phyloP scores from a whole-genome alignment of 768 basidiomycete species.

The Termitomyces sp. region DNA sequence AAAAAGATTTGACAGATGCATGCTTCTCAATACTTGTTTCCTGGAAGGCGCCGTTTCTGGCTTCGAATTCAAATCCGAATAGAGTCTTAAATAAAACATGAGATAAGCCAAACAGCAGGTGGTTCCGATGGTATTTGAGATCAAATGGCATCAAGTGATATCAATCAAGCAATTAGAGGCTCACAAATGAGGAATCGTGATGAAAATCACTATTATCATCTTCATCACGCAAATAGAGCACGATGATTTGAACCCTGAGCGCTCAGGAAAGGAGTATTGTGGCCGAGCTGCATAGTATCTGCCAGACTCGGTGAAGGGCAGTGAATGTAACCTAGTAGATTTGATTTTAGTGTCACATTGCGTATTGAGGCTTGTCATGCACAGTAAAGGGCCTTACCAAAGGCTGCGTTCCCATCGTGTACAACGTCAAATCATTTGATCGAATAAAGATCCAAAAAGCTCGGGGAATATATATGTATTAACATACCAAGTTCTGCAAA shows the following conservation, averaged over 20 bases:
- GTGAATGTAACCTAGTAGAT: no score
- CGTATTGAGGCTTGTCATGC: not conserved
- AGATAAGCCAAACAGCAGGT: not conserved
- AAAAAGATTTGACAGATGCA: not conserved
- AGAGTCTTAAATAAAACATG: not conserved
- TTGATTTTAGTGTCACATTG: not conserved
- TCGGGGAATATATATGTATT: not conserved
- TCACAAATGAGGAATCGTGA: not conserved
- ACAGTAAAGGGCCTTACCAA: not conserved
- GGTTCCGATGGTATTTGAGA: not conserved
- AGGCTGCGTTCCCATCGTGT: not conserved
- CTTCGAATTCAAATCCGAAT: not conserved
- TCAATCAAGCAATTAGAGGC: not conserved
- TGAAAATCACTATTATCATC: not conserved
- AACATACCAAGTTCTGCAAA: not conserved
- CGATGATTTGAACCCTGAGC: not conserved
- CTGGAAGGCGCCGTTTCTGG: not conserved
- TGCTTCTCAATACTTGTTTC: no score
- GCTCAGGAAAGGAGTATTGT: not conserved
- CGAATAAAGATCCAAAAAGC: not conserved
- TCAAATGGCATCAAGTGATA: not conserved
- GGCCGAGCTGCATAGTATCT: not conserved
- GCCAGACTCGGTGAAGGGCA: not conserved
- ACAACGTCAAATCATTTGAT: not conserved
- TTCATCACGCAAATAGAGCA: no score